Evolutionary conservation across 1,139 yeast genomes (phyloP).

Genomic region (Saccharomyces hybrid): DNA sequence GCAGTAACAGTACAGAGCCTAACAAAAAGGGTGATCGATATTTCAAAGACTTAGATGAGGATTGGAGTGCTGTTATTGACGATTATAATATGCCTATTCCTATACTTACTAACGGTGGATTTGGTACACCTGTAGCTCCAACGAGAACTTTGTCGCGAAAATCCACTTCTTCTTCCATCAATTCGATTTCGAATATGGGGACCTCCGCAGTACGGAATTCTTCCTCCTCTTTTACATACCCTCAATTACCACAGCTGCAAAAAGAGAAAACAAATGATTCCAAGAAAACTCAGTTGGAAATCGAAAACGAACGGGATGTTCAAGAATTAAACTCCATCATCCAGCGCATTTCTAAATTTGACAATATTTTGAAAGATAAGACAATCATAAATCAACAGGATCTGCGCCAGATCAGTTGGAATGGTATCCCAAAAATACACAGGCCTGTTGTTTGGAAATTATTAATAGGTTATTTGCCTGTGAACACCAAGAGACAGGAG

Average conservation of each 20-base stretch:
- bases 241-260: conserved; percentile 27
- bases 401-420: conserved; percentile 79
- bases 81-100: conserved; percentile 35
- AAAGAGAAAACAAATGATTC: conserved; percentile 26
- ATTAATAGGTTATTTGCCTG: conserved; percentile 80
- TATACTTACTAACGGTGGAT: conserved; percentile 34
- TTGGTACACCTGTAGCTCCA: conserved; percentile 5
- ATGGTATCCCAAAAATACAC: conserved; percentile 79
- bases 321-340: conserved; percentile 52
- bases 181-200: conserved; percentile 6
- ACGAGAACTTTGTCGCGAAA: conserved; percentile 4
- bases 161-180: conserved; percentile 11
- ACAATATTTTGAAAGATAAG: conserved; percentile 46
- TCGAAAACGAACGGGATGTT: conserved; percentile 36
- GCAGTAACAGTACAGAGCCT: conserved; percentile 7
- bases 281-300: conserved; percentile 20
- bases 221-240: conserved; percentile 20
- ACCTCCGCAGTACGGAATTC: conserved; percentile 18
- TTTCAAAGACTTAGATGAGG: conserved; percentile 70
- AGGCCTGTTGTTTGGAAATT: conserved; percentile 88
- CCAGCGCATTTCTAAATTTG: conserved; percentile 60
- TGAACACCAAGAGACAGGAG: conserved; percentile 68
- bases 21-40: conserved; percentile 27
- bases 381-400: conserved; percentile 59
- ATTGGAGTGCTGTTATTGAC: conserved; percentile 85